phyloP scores from a whole-genome alignment of 305 asterid genomes.

The Fraxinus dipetala region DNA sequence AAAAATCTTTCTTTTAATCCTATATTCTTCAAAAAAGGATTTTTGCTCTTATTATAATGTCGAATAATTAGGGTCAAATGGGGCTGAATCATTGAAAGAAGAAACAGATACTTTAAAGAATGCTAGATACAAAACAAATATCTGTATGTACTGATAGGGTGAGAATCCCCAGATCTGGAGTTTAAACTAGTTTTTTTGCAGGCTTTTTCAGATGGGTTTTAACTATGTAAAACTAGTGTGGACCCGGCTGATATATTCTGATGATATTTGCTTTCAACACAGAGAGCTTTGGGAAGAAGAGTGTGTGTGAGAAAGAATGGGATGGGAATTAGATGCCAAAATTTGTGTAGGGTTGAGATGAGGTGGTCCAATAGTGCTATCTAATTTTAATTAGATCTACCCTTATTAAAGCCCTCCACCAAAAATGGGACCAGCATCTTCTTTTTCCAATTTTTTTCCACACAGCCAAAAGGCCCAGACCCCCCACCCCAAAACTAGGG shows the following conservation, averaged over 20 bases:
- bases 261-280: not conserved
- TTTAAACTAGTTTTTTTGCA: constrained; percentile 26
- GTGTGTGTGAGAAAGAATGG: not conserved
- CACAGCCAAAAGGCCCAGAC: not conserved
- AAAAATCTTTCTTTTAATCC: too few relatives aligned
- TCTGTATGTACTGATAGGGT: not conserved
- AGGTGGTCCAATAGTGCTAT: constrained; percentile 59
- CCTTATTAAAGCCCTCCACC: constrained; percentile 33
- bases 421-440: constrained; percentile 37
- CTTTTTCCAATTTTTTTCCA: not conserved
- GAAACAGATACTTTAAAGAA: not conserved
- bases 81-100: not conserved
- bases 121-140: not conserved
- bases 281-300: constrained; percentile 2
- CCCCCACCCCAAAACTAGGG: not conserved
- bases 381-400: constrained; percentile 37
- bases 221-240: constrained; percentile 16
- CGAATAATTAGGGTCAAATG: too few relatives aligned
- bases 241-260: constrained; percentile 24
- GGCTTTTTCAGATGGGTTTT: constrained; percentile 49
- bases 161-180: not conserved
- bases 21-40: too few relatives aligned
- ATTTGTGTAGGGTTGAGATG: constrained; percentile 35
- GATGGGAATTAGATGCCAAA: constrained; percentile 36
- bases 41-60: too few relatives aligned